Evolutionary conservation across 257 asterid genomes (phyloP).

Genomic region (Nicotiana noctiflora): DNA sequence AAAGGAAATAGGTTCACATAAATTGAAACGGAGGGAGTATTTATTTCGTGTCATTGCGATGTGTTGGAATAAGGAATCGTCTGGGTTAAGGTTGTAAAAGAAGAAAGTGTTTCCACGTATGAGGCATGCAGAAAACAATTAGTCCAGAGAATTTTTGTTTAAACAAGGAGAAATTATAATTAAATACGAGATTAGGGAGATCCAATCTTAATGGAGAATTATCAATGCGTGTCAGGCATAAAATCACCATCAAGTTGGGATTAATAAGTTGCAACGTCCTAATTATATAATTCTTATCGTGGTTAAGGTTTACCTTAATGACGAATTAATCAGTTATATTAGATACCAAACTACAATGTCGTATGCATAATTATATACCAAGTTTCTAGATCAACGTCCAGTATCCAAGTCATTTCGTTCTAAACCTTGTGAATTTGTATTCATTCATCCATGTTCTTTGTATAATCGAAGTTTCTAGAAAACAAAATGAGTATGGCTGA

Average conservation of each 20-base stretch:
- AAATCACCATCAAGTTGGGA: not conserved
- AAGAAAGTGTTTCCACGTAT: conserved; percentile 7
- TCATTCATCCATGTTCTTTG: no score
- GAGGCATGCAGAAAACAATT: not conserved
- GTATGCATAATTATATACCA: not conserved
- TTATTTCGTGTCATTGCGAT: not conserved
- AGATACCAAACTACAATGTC: not conserved
- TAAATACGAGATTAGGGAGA: not conserved
- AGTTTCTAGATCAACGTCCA: not conserved
- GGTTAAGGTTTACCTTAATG: not conserved
- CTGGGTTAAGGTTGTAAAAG: not conserved
- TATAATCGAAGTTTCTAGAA: no score
- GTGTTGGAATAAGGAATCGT: not conserved
- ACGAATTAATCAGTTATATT: not conserved
- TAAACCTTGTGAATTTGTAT: no score
- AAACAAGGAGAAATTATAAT: not conserved
- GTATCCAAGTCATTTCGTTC: no score
- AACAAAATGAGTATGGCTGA: no score
- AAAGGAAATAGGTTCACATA: no score
- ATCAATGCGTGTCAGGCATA: not conserved
- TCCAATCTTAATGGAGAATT: not conserved
- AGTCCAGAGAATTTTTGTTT: not conserved
- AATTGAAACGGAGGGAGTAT: no score
- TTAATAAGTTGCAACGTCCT: not conserved
- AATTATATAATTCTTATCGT: not conserved